phyloP scores from a whole-genome alignment of 2,329 filamentous ascomycete species.

The Periconia macrospinosa region DNA sequence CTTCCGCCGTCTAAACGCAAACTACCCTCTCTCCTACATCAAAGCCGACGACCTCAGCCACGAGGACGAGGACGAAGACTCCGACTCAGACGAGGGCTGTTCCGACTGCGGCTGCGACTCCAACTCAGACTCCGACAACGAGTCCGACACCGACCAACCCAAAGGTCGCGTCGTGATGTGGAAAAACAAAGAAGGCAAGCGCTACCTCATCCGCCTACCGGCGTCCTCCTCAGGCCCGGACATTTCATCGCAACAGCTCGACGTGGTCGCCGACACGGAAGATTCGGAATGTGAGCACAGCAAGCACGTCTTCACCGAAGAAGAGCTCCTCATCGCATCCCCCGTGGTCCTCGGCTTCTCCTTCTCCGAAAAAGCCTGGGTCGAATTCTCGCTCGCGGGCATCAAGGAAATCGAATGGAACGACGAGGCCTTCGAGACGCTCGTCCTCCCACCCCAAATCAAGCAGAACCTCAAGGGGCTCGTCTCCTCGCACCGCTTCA shows the following conservation, averaged over 20 bases:
- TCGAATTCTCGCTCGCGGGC: constrained; percentile 80
- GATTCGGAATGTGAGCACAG: constrained; percentile 18
- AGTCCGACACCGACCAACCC: constrained; percentile 38
- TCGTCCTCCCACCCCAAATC: constrained; percentile 69
- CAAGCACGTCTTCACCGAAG: constrained; percentile 69
- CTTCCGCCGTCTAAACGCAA: constrained; percentile 82
- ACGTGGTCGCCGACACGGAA: constrained; percentile 49
- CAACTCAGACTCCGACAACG: constrained; percentile 23
- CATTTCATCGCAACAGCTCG: constrained; percentile 60
- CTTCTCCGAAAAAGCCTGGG: constrained; percentile 86
- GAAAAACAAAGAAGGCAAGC: constrained; percentile 53
- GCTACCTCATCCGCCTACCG: constrained; percentile 57
- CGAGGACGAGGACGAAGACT: constrained; percentile 55
- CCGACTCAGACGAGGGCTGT: constrained; percentile 54
- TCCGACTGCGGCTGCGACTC: constrained; percentile 38
- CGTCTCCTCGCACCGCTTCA: constrained; percentile 81
- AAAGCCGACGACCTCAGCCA: constrained; percentile 69
- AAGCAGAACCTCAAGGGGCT: constrained; percentile 74
- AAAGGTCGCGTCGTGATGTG: constrained; percentile 43
- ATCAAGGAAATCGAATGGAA: constrained; percentile 85
- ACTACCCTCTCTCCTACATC: constrained; percentile 76
- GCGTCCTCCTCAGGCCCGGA: constrained; percentile 57
- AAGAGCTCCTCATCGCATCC: constrained; percentile 81
- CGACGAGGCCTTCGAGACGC: constrained; percentile 75
- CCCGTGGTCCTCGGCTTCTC: constrained; percentile 85